Percentiles rank a stretch among this genome's conserved stretches.
Conservation (phyloP, 371 early-diverging fungal genomes). For the Mortierella polycephala region DNA sequence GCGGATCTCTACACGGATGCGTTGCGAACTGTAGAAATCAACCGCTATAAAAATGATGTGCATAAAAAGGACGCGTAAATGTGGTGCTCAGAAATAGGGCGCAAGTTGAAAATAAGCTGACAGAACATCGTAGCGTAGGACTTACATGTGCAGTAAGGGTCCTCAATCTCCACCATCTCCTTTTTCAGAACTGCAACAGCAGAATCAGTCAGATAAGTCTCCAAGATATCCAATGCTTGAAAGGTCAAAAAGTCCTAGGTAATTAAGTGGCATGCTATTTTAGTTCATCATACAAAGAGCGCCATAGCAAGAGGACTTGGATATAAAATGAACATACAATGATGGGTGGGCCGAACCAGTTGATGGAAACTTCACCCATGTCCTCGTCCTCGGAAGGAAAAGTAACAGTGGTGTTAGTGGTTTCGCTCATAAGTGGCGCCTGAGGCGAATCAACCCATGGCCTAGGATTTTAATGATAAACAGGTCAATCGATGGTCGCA, state of each 20-base stretch:
- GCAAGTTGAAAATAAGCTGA: not conserved
- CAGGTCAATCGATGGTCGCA: not conserved
- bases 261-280: not conserved
- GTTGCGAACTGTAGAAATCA: constrained; percentile 64
- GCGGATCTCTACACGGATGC: constrained; percentile 64
- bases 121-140: too few relatives aligned
- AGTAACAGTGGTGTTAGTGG: constrained; percentile 62
- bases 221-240: constrained; percentile 56
- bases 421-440: constrained; percentile 61
- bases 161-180: constrained; percentile 77
- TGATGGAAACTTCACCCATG: constrained; percentile 69
- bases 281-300: not conserved
- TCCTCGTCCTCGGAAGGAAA: constrained; percentile 81
- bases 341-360: constrained; percentile 72
- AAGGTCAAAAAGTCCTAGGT: constrained; percentile 49
- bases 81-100: not conserved
- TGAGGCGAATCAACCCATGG: constrained; percentile 73
- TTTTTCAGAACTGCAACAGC: constrained; percentile 71
- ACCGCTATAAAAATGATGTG: constrained; percentile 55
- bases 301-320: not conserved
- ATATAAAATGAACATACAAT: constrained; percentile 55
- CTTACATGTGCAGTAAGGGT: constrained; percentile 72
- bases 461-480: constrained; percentile 26
- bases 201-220: constrained; percentile 72
- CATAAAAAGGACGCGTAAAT: not conserved